These are phyloP conservation scores for Microsporum audouinii DNA, from an alignment of 2,329 filamentous ascomycete genomes.

Conservation along the genomic window DNA sequence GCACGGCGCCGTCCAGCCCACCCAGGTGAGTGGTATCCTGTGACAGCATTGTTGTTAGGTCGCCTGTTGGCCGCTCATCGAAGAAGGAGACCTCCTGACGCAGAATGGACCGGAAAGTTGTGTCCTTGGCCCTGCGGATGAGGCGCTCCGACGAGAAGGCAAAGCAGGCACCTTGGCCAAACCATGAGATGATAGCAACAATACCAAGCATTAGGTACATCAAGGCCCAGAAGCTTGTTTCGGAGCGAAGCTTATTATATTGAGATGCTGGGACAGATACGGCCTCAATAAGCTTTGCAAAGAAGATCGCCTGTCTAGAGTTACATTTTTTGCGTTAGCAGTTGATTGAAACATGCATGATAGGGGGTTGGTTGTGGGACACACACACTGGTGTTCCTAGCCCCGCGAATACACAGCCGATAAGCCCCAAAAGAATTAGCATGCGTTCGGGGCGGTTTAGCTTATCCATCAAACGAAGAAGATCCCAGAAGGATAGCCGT, in stretches of 20 bases:
- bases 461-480: slow-evolving; percentile 65
- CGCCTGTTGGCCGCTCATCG: slow-evolving; percentile 82
- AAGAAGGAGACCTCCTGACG: slow-evolving; percentile 90
- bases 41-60: slow-evolving; percentile 75
- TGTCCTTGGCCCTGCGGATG: slow-evolving; percentile 68
- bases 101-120: slow-evolving; percentile 73
- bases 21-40: slow-evolving; percentile 81
- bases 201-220: slow-evolving; percentile 82
- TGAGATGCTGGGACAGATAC: slow-evolving; percentile 48
- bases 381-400: slow-evolving; percentile 65
- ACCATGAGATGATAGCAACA: slow-evolving; percentile 58
- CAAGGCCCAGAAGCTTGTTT: slow-evolving; percentile 72
- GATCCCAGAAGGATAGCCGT: slow-evolving; percentile 21
- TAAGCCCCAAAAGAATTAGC: slow-evolving; percentile 59
- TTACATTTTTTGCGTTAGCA: neutral
- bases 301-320: slow-evolving; percentile 48
- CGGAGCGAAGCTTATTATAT: slow-evolving; percentile 48
- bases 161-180: slow-evolving; percentile 60
- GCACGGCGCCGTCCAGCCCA: slow-evolving; percentile 72
- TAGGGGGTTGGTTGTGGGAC: neutral
- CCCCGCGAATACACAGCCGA: slow-evolving; percentile 66
- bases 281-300: slow-evolving; percentile 73
- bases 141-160: slow-evolving; percentile 75
- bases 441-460: slow-evolving; percentile 67
- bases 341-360: neutral